Percentiles rank a stretch among this genome's conserved stretches.
phyloP scores from a whole-genome alignment of 139 green algal species.

The Gonium pectorale region DNA sequence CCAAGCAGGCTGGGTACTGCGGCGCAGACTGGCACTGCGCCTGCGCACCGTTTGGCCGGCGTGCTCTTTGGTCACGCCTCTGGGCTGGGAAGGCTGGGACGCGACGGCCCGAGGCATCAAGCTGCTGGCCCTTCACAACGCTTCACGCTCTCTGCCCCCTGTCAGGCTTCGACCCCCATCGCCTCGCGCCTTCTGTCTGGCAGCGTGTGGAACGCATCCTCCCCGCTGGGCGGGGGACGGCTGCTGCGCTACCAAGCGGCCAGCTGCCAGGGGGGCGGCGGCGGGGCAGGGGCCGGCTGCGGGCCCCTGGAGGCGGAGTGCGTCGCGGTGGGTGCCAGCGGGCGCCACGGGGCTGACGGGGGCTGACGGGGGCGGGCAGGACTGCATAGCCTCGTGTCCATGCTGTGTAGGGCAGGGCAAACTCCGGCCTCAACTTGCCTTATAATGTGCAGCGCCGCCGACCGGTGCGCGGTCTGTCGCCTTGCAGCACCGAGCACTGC shows the following conservation, averaged over 20 bases:
- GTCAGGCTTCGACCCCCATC: neutral
- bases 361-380: neutral
- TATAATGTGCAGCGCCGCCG: no score
- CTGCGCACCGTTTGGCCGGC: no score
- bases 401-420: no score
- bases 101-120: no score
- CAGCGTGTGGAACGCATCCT: slow-evolving; percentile 6
- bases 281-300: neutral
- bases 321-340: slow-evolving; percentile 3
- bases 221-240: neutral
- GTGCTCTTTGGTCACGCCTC: no score
- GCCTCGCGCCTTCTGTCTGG: neutral
- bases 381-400: no score
- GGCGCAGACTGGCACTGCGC: no score
- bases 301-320: slow-evolving; percentile 22
- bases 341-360: neutral
- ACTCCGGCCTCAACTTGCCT: no score
- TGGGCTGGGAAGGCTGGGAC: no score
- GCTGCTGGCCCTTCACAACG: neutral
- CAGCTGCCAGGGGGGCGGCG: neutral
- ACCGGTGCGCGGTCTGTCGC: no score
- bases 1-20: no score
- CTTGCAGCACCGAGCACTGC: no score
- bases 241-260: neutral
- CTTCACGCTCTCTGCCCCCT: neutral